Evolutionary conservation across 2,329 filamentous ascomycete genomes (phyloP).

Genomic region (Fusarium anthophilum): DNA sequence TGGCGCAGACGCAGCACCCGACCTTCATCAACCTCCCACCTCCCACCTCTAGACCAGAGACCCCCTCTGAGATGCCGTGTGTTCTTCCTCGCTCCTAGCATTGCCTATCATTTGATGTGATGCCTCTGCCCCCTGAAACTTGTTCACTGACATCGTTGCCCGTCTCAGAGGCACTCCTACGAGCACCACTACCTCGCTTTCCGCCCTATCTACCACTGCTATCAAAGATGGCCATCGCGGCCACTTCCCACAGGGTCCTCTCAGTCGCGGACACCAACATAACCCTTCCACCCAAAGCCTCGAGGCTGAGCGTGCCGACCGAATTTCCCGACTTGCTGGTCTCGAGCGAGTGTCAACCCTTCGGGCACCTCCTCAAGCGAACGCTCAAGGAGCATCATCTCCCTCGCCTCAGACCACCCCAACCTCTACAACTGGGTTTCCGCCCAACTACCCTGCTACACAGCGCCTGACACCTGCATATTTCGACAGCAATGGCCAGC

Average conservation of each 20-base stretch:
- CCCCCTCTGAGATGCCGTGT: slow-evolving; percentile 90
- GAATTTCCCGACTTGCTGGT: slow-evolving; percentile 93
- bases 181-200: slow-evolving; percentile 90
- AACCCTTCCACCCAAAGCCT: slow-evolving; percentile 74
- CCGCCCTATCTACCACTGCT: slow-evolving; percentile 88
- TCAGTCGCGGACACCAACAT: slow-evolving; percentile 67
- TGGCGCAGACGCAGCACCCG: slow-evolving; percentile 59
- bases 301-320: slow-evolving; percentile 91
- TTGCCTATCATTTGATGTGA: neutral
- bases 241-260: slow-evolving; percentile 67
- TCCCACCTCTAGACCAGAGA: slow-evolving; percentile 82
- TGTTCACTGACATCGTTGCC: slow-evolving; percentile 16
- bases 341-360: slow-evolving; percentile 86
- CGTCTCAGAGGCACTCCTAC: slow-evolving; percentile 84
- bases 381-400: slow-evolving; percentile 48
- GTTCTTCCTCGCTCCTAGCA: slow-evolving; percentile 48
- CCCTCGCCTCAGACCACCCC: slow-evolving; percentile 61
- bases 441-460: slow-evolving; percentile 50
- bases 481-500: slow-evolving; percentile 81
- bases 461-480: slow-evolving; percentile 70
- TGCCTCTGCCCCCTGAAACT: neutral
- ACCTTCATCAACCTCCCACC: slow-evolving; percentile 87
- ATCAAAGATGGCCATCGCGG: slow-evolving; percentile 97
- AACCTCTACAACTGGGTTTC: slow-evolving; percentile 58
- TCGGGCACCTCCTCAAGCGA: slow-evolving; percentile 59